phyloP scores from a whole-genome alignment of 75 land plant genomes.

The Sequoia sempervirens region DNA sequence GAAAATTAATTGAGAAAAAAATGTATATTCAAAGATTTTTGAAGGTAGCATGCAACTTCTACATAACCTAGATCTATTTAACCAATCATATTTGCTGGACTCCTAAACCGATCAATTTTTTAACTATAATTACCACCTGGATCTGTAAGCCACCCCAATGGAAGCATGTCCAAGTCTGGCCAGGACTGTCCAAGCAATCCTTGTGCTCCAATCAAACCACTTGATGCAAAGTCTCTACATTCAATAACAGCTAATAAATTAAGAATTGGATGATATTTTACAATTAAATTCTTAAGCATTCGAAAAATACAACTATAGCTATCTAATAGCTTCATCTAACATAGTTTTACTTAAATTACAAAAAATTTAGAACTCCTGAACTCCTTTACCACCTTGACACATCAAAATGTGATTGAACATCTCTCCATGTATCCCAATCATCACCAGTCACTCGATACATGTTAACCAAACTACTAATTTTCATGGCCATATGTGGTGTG shows the following conservation, averaged over 20 bases:
- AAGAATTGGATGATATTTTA: neutral
- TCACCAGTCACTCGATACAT: conserved; percentile 47
- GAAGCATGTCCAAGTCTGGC: conserved; percentile 99
- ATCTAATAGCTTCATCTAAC: neutral
- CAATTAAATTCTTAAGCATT: neutral
- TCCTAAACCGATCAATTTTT: neutral
- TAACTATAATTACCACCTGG: conserved; percentile 40
- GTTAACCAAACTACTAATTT: conserved; percentile 21
- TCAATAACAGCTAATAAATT: neutral
- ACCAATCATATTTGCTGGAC: neutral
- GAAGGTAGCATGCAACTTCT: neutral
- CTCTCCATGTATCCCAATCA: conserved; percentile 47
- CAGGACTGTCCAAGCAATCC: conserved; percentile 80
- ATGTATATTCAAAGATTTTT: neutral
- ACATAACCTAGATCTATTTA: neutral
- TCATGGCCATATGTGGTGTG: conserved; percentile 27
- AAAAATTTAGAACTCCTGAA: neutral
- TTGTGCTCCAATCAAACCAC: conserved; percentile 66
- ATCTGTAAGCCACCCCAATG: conserved; percentile 90
- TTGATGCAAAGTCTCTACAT: conserved; percentile 70
- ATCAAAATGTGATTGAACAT: conserved; percentile 38
- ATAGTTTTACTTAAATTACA: neutral
- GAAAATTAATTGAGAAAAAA: neutral
- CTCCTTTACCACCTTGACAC: conserved; percentile 29
- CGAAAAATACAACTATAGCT: neutral